Evolutionary conservation across 148 eudicot genomes (phyloP), one percentile per base, ranked within the genome.

Genomic region (Fagopyrum homotropicum): DNA sequence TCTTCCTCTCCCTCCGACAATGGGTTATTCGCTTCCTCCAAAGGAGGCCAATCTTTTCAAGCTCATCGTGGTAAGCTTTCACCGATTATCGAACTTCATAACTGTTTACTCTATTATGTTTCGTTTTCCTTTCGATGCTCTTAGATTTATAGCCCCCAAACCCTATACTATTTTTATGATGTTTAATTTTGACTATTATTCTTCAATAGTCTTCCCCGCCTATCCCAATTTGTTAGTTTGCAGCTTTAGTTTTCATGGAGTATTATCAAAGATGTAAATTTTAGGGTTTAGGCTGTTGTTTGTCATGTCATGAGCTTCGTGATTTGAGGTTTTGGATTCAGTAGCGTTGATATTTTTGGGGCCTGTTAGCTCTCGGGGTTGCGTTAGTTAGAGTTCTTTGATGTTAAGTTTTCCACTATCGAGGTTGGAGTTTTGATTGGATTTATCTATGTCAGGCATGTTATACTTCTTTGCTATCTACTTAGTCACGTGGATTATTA

Each of bases 1-100:
- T 63, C 77, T 73, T 79, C 59, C 19, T 40, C 73, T 45, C 79
- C 64, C 1, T 79, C 69, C 75, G 74, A 47, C 79, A 83, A 93
- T 93, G 98, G 98, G 94, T 43, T 88, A 89, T 69, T 80, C 98
- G 73, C 97, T 93, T 75, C 98, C 98, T 77, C 78, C 97, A 0
- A 93, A 91, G 84, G 98, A 93, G 80, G 92, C 97, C 74, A 91
- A 91, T 82, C 92, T 91, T 85, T 93, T 91, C 88, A 93, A 93
- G 72, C 94, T 89, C 89, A 91, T 93, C 83, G 98, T 93, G 75
- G 98, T 93, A 88, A 73, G 97, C 69, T 73, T 60, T 35, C 29
- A 12, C 10, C 14, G 63, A 11, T 52, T 12, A 75, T 79, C 77
- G 64, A 51, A 4, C 45, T 79, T 47, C 51, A 29, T n/a, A 14